Evolutionary conservation across 1,139 yeast genomes (phyloP).

Genomic region (Diutina pseudorugosa): DNA sequence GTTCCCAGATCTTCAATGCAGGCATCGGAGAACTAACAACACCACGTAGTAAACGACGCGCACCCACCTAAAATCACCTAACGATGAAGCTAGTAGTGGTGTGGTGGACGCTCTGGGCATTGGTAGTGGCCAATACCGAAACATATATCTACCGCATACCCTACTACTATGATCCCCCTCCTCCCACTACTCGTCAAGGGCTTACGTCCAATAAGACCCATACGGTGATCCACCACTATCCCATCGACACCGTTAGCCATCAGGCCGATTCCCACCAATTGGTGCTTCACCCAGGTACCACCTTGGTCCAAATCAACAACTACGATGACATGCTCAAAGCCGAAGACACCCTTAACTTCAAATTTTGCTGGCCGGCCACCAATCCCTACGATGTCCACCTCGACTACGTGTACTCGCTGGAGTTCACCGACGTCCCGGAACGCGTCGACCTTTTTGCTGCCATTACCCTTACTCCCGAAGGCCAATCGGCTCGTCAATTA

Average conservation of each 20-base stretch:
- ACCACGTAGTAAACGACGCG: neutral
- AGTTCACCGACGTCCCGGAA: neutral
- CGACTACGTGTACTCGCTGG: neutral
- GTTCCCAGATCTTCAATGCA: no score
- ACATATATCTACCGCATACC: neutral
- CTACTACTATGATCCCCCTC: neutral
- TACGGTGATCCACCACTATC: neutral
- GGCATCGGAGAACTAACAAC: no score
- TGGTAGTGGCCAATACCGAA: constrained; percentile 2
- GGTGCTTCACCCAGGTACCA: neutral
- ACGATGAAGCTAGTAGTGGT: neutral
- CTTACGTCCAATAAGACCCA: neutral
- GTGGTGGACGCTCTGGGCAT: neutral
- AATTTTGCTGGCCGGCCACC: constrained; percentile 2
- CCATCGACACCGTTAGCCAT: neutral
- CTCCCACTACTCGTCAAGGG: neutral
- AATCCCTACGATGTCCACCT: neutral
- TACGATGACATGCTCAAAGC: neutral
- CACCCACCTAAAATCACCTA: neutral
- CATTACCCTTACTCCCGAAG: neutral
- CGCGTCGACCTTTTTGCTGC: neutral
- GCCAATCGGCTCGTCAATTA: neutral
- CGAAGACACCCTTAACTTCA: neutral
- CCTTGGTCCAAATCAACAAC: neutral
- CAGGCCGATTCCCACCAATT: neutral